Evolutionary conservation across 148 eudicot genomes (phyloP), one percentile per base, ranked within the genome.

Genomic region (Camellia granthamiana): DNA sequence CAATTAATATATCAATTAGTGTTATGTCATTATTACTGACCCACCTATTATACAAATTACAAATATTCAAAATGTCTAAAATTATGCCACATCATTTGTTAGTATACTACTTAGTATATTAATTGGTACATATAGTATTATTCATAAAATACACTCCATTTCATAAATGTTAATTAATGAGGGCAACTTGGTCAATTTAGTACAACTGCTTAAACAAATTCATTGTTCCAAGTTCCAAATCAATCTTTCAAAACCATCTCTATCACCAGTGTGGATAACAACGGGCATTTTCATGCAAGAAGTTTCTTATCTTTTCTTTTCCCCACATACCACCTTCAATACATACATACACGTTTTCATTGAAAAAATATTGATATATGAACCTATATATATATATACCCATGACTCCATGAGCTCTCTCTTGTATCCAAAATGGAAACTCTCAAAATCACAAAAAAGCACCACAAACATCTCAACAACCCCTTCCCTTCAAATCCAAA

Each of bases 381-480:
- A 41, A 75, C 46, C 13, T 58, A 5, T 19, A 76, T 44, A 75
- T 43, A 46, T 14, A 62, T 12, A 21, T 10, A 6, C 9, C 30
- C 51, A 69, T 5, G 51, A 6, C 23, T 63, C 38, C 55, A 6
- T 54, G 72, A 77, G 49, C 44, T 43, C 23, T 72, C 42, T 30
- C 23, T 7, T 74, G 51, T 47, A 16, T 75, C 75, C 51, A 77
- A 38, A 47, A 96, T 93, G 98, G 75, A 76, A 77, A 85, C 87
- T 68, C 79, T 97, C 58, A 97, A 87, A 83, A 86, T 90, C 84
- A 94, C 91, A 75, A 91, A 90, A 85, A 97, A 91, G 55, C 99
- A 97, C 84, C 95, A 97, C 70, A 91, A 88, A 81, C 99, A 87
- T 75, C 84, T 97, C 51, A 97, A 97, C 81, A 94, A 97, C 83